A percentile compares a stretch with the other conserved stretches of the same genome.
Conservation (phyloP, 2,329 filamentous ascomycete species). For the Apiospora sp. region DNA sequence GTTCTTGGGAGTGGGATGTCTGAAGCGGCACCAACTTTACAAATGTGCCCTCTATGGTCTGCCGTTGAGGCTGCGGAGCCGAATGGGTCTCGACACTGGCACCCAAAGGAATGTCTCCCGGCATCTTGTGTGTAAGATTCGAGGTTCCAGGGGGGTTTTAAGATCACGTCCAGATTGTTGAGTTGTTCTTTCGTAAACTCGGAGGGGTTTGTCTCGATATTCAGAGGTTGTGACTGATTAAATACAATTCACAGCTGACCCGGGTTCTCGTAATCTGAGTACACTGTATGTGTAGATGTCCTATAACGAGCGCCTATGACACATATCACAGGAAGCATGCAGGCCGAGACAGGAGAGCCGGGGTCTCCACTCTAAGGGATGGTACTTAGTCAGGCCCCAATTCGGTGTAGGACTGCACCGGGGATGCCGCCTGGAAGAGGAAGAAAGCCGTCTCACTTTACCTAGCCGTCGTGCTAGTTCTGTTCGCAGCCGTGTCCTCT, state of each 20-base stretch:
- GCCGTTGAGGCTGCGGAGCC: constrained; percentile 21
- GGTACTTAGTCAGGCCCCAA: background rate
- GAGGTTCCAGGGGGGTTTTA: background rate
- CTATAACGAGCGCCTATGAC: background rate
- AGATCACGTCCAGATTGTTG: background rate
- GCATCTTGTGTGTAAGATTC: background rate
- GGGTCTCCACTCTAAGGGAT: background rate
- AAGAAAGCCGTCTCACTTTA: background rate
- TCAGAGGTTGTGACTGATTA: background rate
- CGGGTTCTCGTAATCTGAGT: background rate
- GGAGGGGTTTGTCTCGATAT: background rate
- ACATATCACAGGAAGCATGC: background rate
- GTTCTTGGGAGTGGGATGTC: constrained; percentile 16
- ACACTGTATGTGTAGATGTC: background rate
- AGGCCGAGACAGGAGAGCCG: background rate
- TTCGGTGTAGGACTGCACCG: background rate
- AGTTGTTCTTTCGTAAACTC: background rate
- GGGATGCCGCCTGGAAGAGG: background rate
- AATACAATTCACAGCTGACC: background rate
- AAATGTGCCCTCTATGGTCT: constrained; percentile 9
- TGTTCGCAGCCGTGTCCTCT: background rate
- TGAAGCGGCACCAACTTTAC: constrained; percentile 17
- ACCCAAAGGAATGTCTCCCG: constrained; percentile 18
- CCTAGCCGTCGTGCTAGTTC: background rate
- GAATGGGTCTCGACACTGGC: constrained; percentile 10